Evolutionary conservation across 176 grass and related monocot genomes (phyloP), one percentile per base, ranked within the genome.

Genomic region (Eleusine coracana): DNA sequence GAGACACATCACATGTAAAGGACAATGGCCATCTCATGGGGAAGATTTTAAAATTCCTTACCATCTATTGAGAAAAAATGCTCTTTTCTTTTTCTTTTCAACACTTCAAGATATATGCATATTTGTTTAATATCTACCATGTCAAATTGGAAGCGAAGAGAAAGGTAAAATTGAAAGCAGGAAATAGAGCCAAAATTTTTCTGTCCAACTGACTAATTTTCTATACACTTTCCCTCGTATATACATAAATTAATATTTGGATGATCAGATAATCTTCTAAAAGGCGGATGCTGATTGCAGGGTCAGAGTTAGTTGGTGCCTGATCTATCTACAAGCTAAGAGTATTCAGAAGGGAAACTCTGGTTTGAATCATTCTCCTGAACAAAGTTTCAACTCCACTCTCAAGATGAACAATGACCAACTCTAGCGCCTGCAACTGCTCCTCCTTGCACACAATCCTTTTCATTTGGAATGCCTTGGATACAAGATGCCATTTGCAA

Each of bases 401-500:
- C 62, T 66, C 62, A 36, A 66, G 28, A 36, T 66, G 11, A 66
- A 6, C 27, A 66, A 66, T 66, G 62, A 2, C 62, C 62, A 66
- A 36, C 28, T 66, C 28, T 14, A 52, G 17, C 3, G 50, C 50
- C 62, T 66, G 62, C 62, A 66, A 66, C 0, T 36, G 27, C 5
- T 34, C 13, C 62, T 36, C 62, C 23, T 63, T 11, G 29, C 62
- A 66, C 13, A 66, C 12, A 36, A 36, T 3, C 8, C 12, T 66
- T 66, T 36, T 66, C 4, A 36, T 63, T 7, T 63, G 60, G 23
- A 37, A 66, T 18, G 64, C 29, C 29, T 18, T 85, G 1, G 76
- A 89, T 52, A 89, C 62, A 51, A 80, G 15, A 51, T 70, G 52
- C 71, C 87, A 81, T 44, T 72, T 85, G 62, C 76, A 20, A 42